Evolutionary conservation across 441 rosid species (phyloP).

Genomic region (Theobroma grandiflorum): DNA sequence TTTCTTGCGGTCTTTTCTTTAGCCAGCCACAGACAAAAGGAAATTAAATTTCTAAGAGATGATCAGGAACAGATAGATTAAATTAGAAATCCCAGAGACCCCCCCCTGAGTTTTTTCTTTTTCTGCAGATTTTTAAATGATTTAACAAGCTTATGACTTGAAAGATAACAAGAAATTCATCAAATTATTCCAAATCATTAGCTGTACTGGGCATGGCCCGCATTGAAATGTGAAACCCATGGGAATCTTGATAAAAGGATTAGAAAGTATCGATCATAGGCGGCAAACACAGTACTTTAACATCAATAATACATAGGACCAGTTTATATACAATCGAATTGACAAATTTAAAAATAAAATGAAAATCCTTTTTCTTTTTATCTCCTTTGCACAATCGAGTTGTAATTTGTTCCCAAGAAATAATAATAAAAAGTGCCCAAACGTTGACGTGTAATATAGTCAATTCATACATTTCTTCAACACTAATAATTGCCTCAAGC

Average conservation of each 20-base stretch:
- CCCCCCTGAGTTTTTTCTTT: background rate
- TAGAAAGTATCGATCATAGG: conserved; percentile 22
- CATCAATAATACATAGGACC: conserved; percentile 24
- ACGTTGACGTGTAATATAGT: conserved; percentile 21
- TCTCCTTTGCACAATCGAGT: background rate
- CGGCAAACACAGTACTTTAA: conserved; percentile 30
- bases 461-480: background rate
- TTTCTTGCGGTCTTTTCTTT: conserved; percentile 34
- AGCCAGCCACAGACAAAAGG: conserved; percentile 20
- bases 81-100: background rate
- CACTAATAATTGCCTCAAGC: conserved; percentile 16
- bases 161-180: conserved; percentile 25
- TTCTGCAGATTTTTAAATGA: background rate
- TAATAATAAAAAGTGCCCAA: background rate
- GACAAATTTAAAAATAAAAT: conserved; percentile 19
- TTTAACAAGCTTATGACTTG: conserved; percentile 17
- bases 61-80: conserved; percentile 12
- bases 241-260: conserved; percentile 40
- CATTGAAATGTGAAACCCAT: conserved; percentile 31
- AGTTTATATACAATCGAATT: conserved; percentile 26
- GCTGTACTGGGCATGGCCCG: conserved; percentile 35
- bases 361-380: background rate
- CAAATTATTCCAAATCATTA: conserved; percentile 41
- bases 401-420: background rate
- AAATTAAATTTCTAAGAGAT: conserved; percentile 9